These are phyloP conservation scores for Parachaetomium inaequale DNA, from an alignment of 495 filamentous ascomycete species.

Conservation along the genomic window DNA sequence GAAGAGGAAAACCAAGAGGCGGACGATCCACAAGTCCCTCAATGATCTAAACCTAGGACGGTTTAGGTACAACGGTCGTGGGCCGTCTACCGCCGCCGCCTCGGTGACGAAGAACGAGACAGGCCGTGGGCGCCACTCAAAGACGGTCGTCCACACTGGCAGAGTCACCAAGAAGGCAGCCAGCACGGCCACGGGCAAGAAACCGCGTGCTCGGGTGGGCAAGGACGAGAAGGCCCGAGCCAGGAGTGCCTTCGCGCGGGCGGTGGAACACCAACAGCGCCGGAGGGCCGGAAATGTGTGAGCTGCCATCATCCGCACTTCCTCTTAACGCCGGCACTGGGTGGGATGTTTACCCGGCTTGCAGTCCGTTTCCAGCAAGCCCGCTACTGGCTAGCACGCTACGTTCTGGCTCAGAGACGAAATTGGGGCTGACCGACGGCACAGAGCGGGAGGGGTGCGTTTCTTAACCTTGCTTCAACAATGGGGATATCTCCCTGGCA, in stretches of 20 bases:
- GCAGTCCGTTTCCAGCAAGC: not conserved
- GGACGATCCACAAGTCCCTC: no score
- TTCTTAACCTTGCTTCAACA: not conserved
- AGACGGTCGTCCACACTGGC: not conserved
- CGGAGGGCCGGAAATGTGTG: not conserved
- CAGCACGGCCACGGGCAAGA: not conserved
- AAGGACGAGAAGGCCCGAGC: not conserved
- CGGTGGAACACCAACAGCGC: not conserved
- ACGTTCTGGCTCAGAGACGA: not conserved
- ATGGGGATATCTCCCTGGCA: not conserved
- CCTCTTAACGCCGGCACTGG: not conserved
- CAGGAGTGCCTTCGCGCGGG: conserved; percentile 9
- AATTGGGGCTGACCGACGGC: not conserved
- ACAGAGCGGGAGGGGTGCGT: not conserved
- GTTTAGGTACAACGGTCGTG: not conserved
- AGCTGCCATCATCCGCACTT: not conserved
- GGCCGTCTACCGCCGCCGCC: not conserved
- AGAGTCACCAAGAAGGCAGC: not conserved
- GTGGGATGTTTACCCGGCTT: not conserved
- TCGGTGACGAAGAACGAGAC: no score
- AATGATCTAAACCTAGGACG: not conserved
- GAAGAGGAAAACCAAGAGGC: no score
- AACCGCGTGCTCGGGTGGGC: not conserved
- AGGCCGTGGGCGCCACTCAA: not conserved
- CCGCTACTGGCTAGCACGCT: not conserved